A percentile compares a stretch with the other conserved stretches of the same genome.
These are phyloP conservation scores for Maudiozyma pseudohumilis DNA, from an alignment of 805 yeast genomes.

Conservation along the genomic window DNA sequence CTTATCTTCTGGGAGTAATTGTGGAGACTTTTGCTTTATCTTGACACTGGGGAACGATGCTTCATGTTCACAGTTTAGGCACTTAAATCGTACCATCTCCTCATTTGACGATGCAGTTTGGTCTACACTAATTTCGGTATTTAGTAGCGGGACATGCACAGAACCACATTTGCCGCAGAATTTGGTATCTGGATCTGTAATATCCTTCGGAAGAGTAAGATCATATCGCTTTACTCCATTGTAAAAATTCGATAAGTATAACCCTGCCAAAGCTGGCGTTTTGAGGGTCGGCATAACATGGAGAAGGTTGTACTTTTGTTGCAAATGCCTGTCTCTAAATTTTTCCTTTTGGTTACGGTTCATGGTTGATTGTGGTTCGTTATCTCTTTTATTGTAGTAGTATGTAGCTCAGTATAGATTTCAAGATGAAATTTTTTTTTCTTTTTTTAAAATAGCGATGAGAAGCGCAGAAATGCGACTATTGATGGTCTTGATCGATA, in stretches of 20 bases:
- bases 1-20: not conserved
- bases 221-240: constrained; percentile 24
- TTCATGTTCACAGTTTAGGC: constrained; percentile 22
- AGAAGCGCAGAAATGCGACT: no score
- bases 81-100: constrained; percentile 12
- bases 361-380: no score
- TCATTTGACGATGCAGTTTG: constrained; percentile 2
- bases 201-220: constrained; percentile 16
- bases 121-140: constrained; percentile 2
- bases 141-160: constrained; percentile 26
- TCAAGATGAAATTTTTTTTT: no score
- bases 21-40: no score
- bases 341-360: constrained; percentile 20
- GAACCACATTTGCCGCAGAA: constrained; percentile 27
- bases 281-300: constrained; percentile 19
- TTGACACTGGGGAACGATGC: constrained; percentile 7
- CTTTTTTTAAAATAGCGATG: no score
- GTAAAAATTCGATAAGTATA: constrained; percentile 24
- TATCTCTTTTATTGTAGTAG: no score
- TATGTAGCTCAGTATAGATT: no score
- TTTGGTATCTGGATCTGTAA: constrained; percentile 15
- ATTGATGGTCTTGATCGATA: no score
- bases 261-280: constrained; percentile 19
- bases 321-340: constrained; percentile 19
- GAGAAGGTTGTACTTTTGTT: constrained; percentile 22